These are phyloP conservation scores for Phaeodactylum tricornutum DNA, from an alignment of 108 stramenopile species.

Conservation along the genomic window DNA sequence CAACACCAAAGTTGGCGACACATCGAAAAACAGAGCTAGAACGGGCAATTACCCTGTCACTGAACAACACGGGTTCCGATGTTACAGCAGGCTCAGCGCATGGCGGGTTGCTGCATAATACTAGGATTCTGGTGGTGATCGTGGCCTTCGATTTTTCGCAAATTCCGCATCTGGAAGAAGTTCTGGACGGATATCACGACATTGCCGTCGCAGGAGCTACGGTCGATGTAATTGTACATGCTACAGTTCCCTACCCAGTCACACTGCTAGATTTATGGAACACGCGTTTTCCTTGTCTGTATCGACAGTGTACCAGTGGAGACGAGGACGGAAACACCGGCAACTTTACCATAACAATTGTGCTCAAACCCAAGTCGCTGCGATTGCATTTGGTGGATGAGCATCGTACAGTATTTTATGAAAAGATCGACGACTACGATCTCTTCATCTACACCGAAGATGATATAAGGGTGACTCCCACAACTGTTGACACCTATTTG, in stretches of 20 bases:
- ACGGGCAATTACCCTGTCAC: background rate
- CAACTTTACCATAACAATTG: constrained; percentile 40
- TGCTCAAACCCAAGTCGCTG: constrained; percentile 37
- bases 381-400: constrained; percentile 74
- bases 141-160: constrained; percentile 77
- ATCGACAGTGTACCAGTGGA: constrained; percentile 28
- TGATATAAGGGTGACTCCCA: constrained; percentile 75
- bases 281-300: constrained; percentile 43
- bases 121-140: constrained; percentile 38
- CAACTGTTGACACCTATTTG: constrained; percentile 64
- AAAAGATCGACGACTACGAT: constrained; percentile 65
- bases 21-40: background rate
- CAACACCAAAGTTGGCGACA: background rate
- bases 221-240: constrained; percentile 65
- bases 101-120: constrained; percentile 14
- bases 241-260: constrained; percentile 57
- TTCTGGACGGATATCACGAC: constrained; percentile 67
- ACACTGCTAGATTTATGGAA: constrained; percentile 70
- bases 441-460: constrained; percentile 82
- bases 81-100: background rate
- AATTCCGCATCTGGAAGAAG: constrained; percentile 73
- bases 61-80: background rate
- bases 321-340: background rate
- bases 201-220: constrained; percentile 61
- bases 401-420: constrained; percentile 71